phyloP scores from a whole-genome alignment of 768 basidiomycete genomes.

The Serendipita sp. region DNA sequence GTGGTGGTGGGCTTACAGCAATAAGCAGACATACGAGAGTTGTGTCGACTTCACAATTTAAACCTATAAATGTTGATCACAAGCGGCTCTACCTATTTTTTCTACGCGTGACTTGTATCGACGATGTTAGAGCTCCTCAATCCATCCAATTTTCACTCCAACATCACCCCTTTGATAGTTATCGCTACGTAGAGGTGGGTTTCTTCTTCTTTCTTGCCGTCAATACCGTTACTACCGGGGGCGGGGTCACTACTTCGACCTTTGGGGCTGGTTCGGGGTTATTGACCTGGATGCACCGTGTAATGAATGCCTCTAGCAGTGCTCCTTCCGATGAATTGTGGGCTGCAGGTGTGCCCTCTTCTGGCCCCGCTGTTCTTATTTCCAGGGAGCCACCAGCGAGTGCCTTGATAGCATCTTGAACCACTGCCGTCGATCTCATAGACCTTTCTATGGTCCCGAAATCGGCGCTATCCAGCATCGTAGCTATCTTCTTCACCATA shows the following conservation, averaged over 20 bases:
- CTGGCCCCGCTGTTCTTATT: neutral
- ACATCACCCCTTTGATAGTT: neutral
- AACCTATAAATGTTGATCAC: no score
- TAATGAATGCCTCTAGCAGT: neutral
- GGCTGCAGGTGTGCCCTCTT: neutral
- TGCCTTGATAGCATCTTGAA: neutral
- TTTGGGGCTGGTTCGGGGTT: neutral
- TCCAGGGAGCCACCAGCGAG: neutral
- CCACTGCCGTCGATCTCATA: neutral
- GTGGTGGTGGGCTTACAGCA: slow-evolving; percentile 5
- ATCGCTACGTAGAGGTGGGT: slow-evolving; percentile 6
- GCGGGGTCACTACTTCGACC: slow-evolving; percentile 7
- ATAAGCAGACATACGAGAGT: slow-evolving; percentile 8
- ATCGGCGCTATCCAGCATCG: neutral
- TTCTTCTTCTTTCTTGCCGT: slow-evolving; percentile 39
- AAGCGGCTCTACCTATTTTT: no score
- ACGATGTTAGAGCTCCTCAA: no score
- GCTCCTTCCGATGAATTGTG: neutral
- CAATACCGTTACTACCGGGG: slow-evolving; percentile 37
- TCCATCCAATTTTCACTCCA: no score
- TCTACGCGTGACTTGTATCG: no score
- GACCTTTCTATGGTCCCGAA: neutral
- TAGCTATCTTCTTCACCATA: neutral
- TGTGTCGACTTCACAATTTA: slow-evolving; percentile 6
- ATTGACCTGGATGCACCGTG: neutral